Percentiles rank a stretch among this genome's conserved stretches.
Conservation (phyloP, 495 filamentous ascomycete species). For the Penicillium diatomitis region DNA sequence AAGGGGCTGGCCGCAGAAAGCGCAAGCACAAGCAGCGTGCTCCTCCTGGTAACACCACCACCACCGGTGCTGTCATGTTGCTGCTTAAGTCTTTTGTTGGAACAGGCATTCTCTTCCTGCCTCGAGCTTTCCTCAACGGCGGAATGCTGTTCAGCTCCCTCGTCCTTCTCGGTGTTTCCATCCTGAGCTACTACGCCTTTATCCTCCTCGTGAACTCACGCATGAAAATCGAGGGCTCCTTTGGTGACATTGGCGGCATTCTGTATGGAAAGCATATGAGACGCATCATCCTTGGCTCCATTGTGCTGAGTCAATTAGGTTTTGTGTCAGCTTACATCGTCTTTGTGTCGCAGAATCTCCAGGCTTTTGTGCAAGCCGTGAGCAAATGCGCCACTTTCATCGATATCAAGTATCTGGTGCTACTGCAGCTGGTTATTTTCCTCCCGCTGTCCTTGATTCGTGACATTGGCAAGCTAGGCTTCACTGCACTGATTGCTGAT, state of each 20-base stretch:
- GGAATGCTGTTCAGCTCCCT: slow-evolving; percentile 95
- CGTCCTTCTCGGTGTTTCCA: slow-evolving; percentile 73
- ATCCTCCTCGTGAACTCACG: slow-evolving; percentile 83
- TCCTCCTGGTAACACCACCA: slow-evolving; percentile 59
- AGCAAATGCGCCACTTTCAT: slow-evolving; percentile 72
- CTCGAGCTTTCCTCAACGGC: slow-evolving; percentile 86
- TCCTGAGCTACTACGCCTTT: slow-evolving; percentile 91
- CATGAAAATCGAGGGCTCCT: slow-evolving; percentile 74
- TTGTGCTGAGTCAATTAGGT: slow-evolving; percentile 88
- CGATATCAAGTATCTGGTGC: slow-evolving; percentile 77
- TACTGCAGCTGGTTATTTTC: slow-evolving; percentile 91
- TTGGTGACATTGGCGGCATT: slow-evolving; percentile 90
- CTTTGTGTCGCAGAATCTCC: slow-evolving; percentile 90
- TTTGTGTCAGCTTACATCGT: slow-evolving; percentile 98
- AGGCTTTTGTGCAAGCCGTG: slow-evolving; percentile 82
- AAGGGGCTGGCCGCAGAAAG: slow-evolving; percentile 49
- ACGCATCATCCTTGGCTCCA: slow-evolving; percentile 74
- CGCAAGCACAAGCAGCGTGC: slow-evolving; percentile 63
- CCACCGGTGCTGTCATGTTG: slow-evolving; percentile 66
- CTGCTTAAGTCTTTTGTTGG: slow-evolving; percentile 96
- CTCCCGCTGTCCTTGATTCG: slow-evolving; percentile 85
- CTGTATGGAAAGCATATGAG: slow-evolving; percentile 90
- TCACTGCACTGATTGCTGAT: slow-evolving; percentile 85
- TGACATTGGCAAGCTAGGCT: slow-evolving; percentile 90
- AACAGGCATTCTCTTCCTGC: slow-evolving; percentile 93